These are phyloP conservation scores for Hyphopichia buzzinii DNA, from an alignment of 1,139 yeast species.

Conservation along the genomic window DNA sequence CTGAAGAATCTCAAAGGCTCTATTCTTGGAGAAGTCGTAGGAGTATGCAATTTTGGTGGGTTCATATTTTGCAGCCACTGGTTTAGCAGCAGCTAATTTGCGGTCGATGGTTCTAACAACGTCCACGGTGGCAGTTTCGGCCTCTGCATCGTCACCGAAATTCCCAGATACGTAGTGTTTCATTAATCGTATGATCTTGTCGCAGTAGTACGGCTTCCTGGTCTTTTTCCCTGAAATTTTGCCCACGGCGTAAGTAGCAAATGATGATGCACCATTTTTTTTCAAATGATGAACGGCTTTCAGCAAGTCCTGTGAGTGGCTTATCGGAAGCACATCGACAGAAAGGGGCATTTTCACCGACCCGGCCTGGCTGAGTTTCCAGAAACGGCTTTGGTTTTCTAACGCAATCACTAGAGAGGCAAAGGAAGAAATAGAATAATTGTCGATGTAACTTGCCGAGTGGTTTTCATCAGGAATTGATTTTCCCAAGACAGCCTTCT, in stretches of 20 bases:
- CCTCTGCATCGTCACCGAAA: constrained; percentile 36
- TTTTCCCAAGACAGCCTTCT: constrained; percentile 13
- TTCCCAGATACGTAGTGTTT: constrained; percentile 53
- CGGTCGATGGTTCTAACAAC: constrained; percentile 31
- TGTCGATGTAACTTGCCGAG: constrained; percentile 8
- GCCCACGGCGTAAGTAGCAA: constrained; percentile 20
- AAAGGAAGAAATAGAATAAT: constrained; percentile 26
- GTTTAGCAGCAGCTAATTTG: constrained; percentile 15
- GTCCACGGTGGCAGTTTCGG: constrained; percentile 34
- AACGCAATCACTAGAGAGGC: constrained; percentile 47
- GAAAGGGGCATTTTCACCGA: constrained; percentile 40
- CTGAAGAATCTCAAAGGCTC: constrained; percentile 47
- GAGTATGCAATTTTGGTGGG: constrained; percentile 6
- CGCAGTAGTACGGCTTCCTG: constrained; percentile 23
- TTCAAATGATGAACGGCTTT: constrained; percentile 30
- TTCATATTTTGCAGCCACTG: constrained; percentile 12
- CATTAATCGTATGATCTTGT: constrained; percentile 38
- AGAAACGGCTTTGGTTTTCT: constrained; percentile 45
- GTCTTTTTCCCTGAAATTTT: constrained; percentile 14
- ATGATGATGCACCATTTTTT: constrained; percentile 16
- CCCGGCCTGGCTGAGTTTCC: constrained; percentile 37
- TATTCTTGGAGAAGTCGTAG: constrained; percentile 45
- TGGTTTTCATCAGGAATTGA: constrained; percentile 7
- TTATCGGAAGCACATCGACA: constrained; percentile 47
- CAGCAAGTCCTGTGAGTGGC: constrained; percentile 27